Conservation (phyloP, 2,329 filamentous ascomycete genomes). For the Botrytis pseudocinerea region DNA sequence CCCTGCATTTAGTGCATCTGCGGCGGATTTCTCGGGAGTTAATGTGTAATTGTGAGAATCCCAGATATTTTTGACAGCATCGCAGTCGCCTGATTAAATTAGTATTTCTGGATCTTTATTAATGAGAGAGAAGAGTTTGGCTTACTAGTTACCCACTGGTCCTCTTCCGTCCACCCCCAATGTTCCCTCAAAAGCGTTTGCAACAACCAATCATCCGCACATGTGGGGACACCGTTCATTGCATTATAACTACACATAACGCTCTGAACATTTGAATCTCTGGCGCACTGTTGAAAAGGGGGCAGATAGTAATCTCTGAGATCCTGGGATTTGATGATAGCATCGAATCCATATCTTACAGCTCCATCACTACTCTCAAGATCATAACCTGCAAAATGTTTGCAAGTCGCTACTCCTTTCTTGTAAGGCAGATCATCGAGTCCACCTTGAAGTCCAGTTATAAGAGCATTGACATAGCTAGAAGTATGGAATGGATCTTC, state of each 20-base stretch:
- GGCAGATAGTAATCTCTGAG: constrained; percentile 68
- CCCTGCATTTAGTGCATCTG: constrained; percentile 29
- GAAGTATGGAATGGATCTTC: constrained; percentile 55
- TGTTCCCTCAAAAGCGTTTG: constrained; percentile 63
- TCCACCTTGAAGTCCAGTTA: constrained; percentile 55
- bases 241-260: constrained; percentile 66
- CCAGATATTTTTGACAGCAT: constrained; percentile 58
- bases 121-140: rapidly evolving
- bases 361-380: constrained; percentile 48
- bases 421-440: constrained; percentile 43
- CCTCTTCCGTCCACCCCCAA: constrained; percentile 62
- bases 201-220: constrained; percentile 62
- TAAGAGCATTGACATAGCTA: constrained; percentile 53
- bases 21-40: constrained; percentile 27
- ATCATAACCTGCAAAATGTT: constrained; percentile 61
- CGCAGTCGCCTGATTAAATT: constrained; percentile 43
- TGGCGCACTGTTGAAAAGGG: constrained; percentile 63
- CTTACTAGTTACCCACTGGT: constrained; percentile 53
- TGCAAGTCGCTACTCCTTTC: constrained; percentile 57
- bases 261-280: constrained; percentile 57
- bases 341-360: constrained; percentile 55
- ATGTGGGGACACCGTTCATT: constrained; percentile 65
- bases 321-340: constrained; percentile 60
- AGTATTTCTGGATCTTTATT: not conserved
- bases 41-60: constrained; percentile 43